Conservation (phyloP, 2,329 filamentous ascomycete genomes). For the Colletotrichum tamarilloi region DNA sequence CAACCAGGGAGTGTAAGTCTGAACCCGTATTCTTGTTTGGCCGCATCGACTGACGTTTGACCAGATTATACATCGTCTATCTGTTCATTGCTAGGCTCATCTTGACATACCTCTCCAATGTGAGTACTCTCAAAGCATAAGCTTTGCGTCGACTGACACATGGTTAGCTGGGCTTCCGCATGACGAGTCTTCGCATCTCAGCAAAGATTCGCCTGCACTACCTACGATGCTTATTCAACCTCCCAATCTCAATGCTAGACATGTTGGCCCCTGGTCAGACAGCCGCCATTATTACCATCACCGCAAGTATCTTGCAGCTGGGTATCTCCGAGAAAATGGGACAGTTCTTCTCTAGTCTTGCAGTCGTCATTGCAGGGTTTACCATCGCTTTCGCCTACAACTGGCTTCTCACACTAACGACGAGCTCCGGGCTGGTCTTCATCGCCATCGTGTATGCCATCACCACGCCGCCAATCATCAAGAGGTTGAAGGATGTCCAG, state of each 20-base stretch:
- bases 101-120: conserved; percentile 45
- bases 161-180: conserved; percentile 56
- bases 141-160: not conserved
- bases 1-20: conserved; percentile 38
- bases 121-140: conserved; percentile 36
- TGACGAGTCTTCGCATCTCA: conserved; percentile 61
- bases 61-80: conserved; percentile 48
- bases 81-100: conserved; percentile 47
- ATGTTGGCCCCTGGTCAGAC: conserved; percentile 61
- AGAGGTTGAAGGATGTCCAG: conserved; percentile 46
- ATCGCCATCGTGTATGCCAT: conserved; percentile 47
- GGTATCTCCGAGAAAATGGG: conserved; percentile 65
- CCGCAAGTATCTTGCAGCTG: conserved; percentile 63
- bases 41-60: not conserved
- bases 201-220: conserved; percentile 61
- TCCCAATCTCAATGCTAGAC: conserved; percentile 61
- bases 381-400: conserved; percentile 62
- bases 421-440: conserved; percentile 57
- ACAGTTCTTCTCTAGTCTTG: conserved; percentile 52
- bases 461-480: conserved; percentile 46
- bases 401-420: conserved; percentile 63
- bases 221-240: conserved; percentile 58
- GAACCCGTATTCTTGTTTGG: not conserved
- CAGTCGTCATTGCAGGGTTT: conserved; percentile 56
- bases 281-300: conserved; percentile 62